Percentiles rank a stretch among this genome's conserved stretches.
phyloP scores from a whole-genome alignment of 331 rosid genomes.

The Stylosanthes scabra region DNA sequence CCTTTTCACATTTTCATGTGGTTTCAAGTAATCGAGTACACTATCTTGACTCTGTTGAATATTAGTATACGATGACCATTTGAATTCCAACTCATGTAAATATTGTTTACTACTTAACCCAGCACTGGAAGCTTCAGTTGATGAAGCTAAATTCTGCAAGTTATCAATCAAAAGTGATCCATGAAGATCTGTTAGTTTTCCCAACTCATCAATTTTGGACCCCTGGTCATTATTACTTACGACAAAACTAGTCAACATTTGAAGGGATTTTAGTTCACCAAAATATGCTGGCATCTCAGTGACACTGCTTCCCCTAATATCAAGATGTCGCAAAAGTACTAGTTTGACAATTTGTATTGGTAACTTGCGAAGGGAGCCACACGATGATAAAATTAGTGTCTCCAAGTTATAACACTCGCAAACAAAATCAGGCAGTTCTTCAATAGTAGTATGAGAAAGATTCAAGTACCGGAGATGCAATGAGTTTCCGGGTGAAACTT shows the following conservation, averaged over 20 bases:
- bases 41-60: not conserved
- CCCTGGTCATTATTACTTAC: not conserved
- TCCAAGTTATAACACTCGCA: not conserved
- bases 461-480: not conserved
- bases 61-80: not conserved
- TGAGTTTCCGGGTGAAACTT: not conserved
- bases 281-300: not conserved
- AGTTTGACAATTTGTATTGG: not conserved
- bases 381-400: not conserved
- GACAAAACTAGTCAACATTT: not conserved
- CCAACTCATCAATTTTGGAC: conserved; percentile 7
- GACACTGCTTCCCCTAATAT: not conserved
- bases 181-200: not conserved
- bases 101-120: not conserved
- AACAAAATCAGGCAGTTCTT: not conserved
- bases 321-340: conserved; percentile 1
- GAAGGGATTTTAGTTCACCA: not conserved
- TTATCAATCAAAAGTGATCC: not conserved
- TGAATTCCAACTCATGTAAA: not conserved
- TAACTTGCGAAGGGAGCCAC: not conserved
- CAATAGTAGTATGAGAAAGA: not conserved
- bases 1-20: not conserved
- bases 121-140: not conserved
- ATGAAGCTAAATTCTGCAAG: not conserved
- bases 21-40: not conserved